phyloP scores from a whole-genome alignment of 2,329 filamentous ascomycete species.

The Colletotrichum horii region DNA sequence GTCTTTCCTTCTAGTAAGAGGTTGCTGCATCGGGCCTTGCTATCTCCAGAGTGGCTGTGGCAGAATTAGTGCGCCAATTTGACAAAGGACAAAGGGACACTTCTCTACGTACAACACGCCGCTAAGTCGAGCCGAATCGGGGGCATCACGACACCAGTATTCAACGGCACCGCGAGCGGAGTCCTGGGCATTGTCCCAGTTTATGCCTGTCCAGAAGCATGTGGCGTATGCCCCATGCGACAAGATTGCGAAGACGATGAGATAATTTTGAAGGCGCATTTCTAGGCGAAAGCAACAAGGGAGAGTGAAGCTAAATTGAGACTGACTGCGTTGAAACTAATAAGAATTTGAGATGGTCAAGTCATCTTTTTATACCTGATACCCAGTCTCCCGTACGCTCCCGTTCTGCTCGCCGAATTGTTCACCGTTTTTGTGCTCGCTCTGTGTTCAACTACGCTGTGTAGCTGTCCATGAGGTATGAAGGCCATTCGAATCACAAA shows the following conservation, averaged over 20 bases:
- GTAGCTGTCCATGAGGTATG: background rate
- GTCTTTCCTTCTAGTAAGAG: background rate
- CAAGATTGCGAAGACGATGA: background rate
- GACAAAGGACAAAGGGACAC: background rate
- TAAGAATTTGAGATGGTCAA: background rate
- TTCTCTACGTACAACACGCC: background rate
- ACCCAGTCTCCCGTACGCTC: background rate
- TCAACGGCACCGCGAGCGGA: background rate
- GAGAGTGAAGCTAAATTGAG: background rate
- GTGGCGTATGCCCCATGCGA: background rate
- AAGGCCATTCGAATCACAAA: background rate
- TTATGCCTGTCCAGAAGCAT: background rate
- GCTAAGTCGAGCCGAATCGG: background rate
- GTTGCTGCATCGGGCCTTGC: background rate
- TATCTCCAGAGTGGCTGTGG: background rate
- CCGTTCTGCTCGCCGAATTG: background rate
- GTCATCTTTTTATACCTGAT: background rate
- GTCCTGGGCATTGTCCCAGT: background rate
- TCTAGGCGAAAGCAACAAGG: background rate
- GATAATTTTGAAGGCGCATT: background rate
- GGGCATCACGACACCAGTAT: background rate
- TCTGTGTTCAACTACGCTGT: background rate
- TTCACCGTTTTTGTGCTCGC: background rate
- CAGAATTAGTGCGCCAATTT: background rate
- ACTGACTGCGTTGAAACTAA: background rate